Conservation (phyloP, 2,329 filamentous ascomycete genomes). For the Conoideocrella luteorostrata region DNA sequence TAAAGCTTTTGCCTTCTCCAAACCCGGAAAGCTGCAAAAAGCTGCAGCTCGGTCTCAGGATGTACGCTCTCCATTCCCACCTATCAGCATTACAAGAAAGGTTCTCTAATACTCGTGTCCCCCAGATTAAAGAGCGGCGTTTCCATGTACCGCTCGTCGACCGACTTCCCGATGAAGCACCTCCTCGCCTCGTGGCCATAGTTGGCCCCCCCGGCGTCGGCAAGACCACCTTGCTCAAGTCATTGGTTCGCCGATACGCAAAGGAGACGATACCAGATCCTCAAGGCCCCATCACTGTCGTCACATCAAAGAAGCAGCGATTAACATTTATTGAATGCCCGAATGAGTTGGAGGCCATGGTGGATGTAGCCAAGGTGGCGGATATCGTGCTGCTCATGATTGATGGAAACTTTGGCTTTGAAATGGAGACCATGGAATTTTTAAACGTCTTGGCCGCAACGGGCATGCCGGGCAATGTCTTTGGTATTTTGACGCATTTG, state of each 20-base stretch:
- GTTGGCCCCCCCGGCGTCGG: conserved; percentile 93
- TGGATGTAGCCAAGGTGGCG: conserved; percentile 93
- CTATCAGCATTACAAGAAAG: background rate
- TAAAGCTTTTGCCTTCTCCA: conserved; percentile 82
- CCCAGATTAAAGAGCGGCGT: conserved; percentile 84
- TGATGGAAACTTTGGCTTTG: conserved; percentile 96
- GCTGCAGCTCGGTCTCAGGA: conserved; percentile 67
- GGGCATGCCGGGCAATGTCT: conserved; percentile 98
- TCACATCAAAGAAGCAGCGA: conserved; percentile 91
- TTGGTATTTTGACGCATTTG: conserved; percentile 92
- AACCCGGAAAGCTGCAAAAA: conserved; percentile 72
- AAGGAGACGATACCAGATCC: conserved; percentile 91
- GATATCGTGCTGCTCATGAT: conserved; percentile 98
- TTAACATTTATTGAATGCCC: conserved; percentile 96
- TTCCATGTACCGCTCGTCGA: conserved; percentile 96
- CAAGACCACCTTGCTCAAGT: conserved; percentile 94
- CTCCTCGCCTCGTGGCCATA: conserved; percentile 85
- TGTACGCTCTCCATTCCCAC: conserved; percentile 38
- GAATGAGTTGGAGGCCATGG: conserved; percentile 94
- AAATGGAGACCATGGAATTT: conserved; percentile 99
- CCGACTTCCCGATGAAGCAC: conserved; percentile 88
- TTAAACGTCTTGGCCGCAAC: conserved; percentile 87
- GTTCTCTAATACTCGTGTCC: background rate
- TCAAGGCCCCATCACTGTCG: conserved; percentile 86
- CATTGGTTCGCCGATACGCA: conserved; percentile 85